Evolutionary conservation across 805 yeast species (phyloP).

Genomic region (Scheffersomyces spartinae): DNA sequence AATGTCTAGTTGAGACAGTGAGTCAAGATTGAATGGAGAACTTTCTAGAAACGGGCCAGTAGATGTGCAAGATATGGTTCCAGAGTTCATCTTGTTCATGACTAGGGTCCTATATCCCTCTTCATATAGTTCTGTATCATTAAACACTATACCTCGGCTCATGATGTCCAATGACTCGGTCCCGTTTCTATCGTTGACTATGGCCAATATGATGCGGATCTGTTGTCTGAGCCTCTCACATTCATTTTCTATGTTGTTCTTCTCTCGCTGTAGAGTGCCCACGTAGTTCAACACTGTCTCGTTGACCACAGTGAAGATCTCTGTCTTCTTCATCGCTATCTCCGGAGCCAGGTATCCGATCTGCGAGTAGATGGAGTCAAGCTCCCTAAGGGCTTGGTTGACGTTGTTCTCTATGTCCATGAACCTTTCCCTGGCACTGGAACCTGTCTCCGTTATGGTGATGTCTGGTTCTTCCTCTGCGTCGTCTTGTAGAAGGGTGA

Average conservation of each 20-base stretch:
- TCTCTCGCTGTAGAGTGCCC: conserved; percentile 20
- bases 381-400: conserved; percentile 21
- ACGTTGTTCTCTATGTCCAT: conserved; percentile 24
- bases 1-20: conserved; percentile 10
- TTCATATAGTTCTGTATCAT: conserved; percentile 12
- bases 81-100: conserved; percentile 8
- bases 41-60: conserved; percentile 6
- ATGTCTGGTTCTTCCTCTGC: too few relatives aligned
- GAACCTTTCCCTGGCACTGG: too few relatives aligned
- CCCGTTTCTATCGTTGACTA: conserved; percentile 26
- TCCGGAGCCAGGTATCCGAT: conserved; percentile 26
- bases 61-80: too few relatives aligned
- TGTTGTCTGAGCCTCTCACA: conserved; percentile 36
- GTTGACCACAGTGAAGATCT: conserved; percentile 26
- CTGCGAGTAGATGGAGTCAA: conserved; percentile 18
- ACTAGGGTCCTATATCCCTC: conserved; percentile 20
- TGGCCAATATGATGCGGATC: conserved; percentile 25
- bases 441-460: too few relatives aligned
- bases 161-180: conserved; percentile 10
- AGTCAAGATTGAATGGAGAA: conserved; percentile 17
- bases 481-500: too few relatives aligned
- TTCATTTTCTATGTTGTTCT: conserved; percentile 26
- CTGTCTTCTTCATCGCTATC: conserved; percentile 20
- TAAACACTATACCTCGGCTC: conserved; percentile 22
- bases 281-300: conserved; percentile 24